Evolutionary conservation across 169 alveolate species (phyloP), one percentile per base, ranked within the genome.

Genomic region (Cyclospora cayetanensis): DNA sequence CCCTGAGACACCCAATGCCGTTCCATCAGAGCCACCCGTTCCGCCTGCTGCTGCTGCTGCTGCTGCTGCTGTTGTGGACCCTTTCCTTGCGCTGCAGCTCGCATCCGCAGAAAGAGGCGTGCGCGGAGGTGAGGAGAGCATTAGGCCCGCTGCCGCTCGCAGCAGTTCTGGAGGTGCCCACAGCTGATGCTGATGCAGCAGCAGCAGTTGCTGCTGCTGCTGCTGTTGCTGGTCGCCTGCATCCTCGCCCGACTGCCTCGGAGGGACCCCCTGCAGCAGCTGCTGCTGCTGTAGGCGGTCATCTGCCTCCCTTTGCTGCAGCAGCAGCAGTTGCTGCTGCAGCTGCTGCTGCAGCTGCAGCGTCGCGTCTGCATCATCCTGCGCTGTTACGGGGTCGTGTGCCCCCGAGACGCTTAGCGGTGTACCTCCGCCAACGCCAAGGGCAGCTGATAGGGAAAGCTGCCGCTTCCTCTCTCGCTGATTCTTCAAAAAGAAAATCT

Each of bases 131-230:
- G 27, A 9, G 72, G 72, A 27, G 34, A n/a, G 43, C 77, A 31
- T 31, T 3, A 27, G 43, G 43, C 43, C 77, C 22, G 77, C 77
- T n/a, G 43, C 43, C 7, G 70, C 70, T 55, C 70, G 9, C 70
- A 55, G 70, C 31, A 55, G 29, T 22, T 29, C 88, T 46, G 68
- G 46, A 5, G 68, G 46, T 4, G 18, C 50, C 52, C 27, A 79
- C 88, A 41, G 39, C 42, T 66, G 50, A 18, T 66, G 79, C 79
- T 66, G 39, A 37, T 25, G 50, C 79, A 66, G 79, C 79, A 66
- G 79, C 79, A 66, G 79, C 39, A 66, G n/a, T 5, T 29, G 50
- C 79, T 66, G 50, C 79, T 66, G 50, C 50, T 34, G 79, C 79
- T 66, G 50, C 43, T 66, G 46, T 43, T 34, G 46, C 43, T 66